Evolutionary conservation across 177 flowering plant species (phyloP), one percentile per base, ranked within the genome.

Genomic region (Vitis hybrid): DNA sequence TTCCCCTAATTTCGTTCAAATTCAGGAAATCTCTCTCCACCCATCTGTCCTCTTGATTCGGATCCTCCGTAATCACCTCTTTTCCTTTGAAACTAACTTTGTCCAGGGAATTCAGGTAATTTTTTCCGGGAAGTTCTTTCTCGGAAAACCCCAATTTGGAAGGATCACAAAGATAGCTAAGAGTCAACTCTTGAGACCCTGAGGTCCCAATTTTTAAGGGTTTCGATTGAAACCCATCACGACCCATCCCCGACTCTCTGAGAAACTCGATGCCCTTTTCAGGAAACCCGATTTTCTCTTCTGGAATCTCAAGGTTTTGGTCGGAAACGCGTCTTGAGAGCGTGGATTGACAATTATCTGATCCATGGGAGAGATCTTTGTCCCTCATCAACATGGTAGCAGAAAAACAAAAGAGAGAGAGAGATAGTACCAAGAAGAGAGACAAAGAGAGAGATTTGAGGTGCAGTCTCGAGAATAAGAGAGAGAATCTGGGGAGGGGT

Each of bases 1-100:
- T 81, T 52, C 62, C 80, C 60, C 81, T 73, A 54, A 53, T 77
- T 58, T 83, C 92, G 58, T 71, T 85, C 79, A 95, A 68, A 64
- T 80, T 87, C 79, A 95, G 75, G 77, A 95, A 95, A 88, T 95
- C 99, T 59, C 99, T 88, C 82, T 89, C 99, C 0, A 94, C 88
- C 89, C 88, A 87, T 64, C 84, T 80, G 44, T 83, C 81, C 47
- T 80, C 87, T 18, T 77, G 81, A 57, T 74, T 77, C 0, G 72
- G 59, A 71, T 75, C 74, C 71, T 84, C 97, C 9, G 76, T 73
- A 67, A 82, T 66, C 17, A 83, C 81, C 65, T 89, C 95, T 71
- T 94, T 95, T 6, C 99, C 97, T 68, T 92, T 94, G 55, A 67
- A 71, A 24, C 77, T 72, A 49, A 24, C 70, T 47, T 79, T 83